Conservation (phyloP, 805 yeast genomes). For the Pichia gijzeniarum region DNA sequence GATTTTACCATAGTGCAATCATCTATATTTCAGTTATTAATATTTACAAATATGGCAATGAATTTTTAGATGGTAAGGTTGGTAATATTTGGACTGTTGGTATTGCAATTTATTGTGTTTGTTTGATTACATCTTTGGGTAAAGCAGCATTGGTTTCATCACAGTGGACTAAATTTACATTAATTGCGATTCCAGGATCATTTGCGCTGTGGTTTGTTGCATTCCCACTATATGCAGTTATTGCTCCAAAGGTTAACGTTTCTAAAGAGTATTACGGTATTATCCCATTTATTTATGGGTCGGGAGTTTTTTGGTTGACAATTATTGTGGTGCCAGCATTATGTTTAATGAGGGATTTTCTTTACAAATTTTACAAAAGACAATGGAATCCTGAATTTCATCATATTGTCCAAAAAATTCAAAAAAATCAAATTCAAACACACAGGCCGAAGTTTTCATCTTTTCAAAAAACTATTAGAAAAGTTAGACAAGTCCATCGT, state of each 20-base stretch:
- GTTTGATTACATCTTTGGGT: constrained; percentile 83
- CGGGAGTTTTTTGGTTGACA: constrained; percentile 79
- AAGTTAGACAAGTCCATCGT: constrained; percentile 96
- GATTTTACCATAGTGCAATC: constrained; percentile 87
- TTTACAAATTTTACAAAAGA: constrained; percentile 92
- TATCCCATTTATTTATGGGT: constrained; percentile 65
- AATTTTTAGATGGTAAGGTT: constrained; percentile 57
- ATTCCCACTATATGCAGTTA: constrained; percentile 78
- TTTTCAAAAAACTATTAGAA: constrained; percentile 93
- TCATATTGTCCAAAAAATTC: constrained; percentile 95
- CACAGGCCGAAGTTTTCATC: constrained; percentile 95
- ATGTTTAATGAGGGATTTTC: constrained; percentile 79
- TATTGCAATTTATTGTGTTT: constrained; percentile 78
- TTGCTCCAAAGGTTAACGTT: constrained; percentile 79
- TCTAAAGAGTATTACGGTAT: constrained; percentile 84
- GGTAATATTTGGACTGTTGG: constrained; percentile 97
- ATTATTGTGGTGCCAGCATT: constrained; percentile 66
- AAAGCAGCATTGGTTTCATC: constrained; percentile 91
- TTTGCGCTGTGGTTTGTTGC: constrained; percentile 74
- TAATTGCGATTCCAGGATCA: constrained; percentile 94
- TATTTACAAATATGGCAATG: constrained; percentile 63
- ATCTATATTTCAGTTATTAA: constrained; percentile 67
- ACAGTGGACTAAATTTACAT: constrained; percentile 91
- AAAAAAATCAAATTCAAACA: constrained; percentile 88
- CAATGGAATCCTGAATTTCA: constrained; percentile 88